Evolutionary conservation across 2,329 filamentous ascomycete genomes (phyloP).

Genomic region (Claviceps arundinis): DNA sequence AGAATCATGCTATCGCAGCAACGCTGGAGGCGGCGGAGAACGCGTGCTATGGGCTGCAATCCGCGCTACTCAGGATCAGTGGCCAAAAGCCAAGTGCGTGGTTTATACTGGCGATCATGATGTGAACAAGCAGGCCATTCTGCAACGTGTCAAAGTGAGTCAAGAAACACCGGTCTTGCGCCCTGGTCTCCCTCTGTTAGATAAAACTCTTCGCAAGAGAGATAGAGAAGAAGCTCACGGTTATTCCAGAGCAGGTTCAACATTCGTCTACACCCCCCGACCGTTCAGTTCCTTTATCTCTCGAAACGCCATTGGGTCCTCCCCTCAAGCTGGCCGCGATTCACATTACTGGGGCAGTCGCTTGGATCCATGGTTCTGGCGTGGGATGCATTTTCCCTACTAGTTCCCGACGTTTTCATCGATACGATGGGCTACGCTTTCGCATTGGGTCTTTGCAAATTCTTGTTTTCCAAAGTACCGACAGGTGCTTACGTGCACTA

Average conservation of each 20-base stretch:
- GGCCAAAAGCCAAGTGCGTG: slow-evolving; percentile 77
- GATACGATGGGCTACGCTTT: slow-evolving; percentile 99
- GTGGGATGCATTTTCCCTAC: slow-evolving; percentile 82
- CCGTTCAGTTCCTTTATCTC: slow-evolving; percentile 79
- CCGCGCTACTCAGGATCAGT: slow-evolving; percentile 74
- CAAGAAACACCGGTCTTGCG: background rate
- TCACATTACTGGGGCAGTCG: slow-evolving; percentile 90
- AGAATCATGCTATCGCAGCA: slow-evolving; percentile 36
- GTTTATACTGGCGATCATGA: slow-evolving; percentile 96
- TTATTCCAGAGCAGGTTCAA: slow-evolving; percentile 67
- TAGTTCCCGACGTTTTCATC: slow-evolving; percentile 86
- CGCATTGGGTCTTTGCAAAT: slow-evolving; percentile 66
- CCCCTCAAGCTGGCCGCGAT: slow-evolving; percentile 75
- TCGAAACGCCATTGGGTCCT: slow-evolving; percentile 78
- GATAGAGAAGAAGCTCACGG: background rate
- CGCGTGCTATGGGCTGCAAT: slow-evolving; percentile 94
- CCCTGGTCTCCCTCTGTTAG: background rate
- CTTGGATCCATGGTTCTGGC: slow-evolving; percentile 76
- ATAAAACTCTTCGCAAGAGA: background rate
- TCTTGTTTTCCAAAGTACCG: slow-evolving; percentile 66
- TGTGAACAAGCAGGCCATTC: slow-evolving; percentile 64
- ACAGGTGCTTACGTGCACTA: slow-evolving; percentile 96
- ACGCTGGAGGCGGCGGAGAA: slow-evolving; percentile 91
- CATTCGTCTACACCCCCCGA: slow-evolving; percentile 73
- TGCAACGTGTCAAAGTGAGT: slow-evolving; percentile 59